Evolutionary conservation across 192 early-diverging fungal species (phyloP).

Genomic region (Obelidium mucronatum): DNA sequence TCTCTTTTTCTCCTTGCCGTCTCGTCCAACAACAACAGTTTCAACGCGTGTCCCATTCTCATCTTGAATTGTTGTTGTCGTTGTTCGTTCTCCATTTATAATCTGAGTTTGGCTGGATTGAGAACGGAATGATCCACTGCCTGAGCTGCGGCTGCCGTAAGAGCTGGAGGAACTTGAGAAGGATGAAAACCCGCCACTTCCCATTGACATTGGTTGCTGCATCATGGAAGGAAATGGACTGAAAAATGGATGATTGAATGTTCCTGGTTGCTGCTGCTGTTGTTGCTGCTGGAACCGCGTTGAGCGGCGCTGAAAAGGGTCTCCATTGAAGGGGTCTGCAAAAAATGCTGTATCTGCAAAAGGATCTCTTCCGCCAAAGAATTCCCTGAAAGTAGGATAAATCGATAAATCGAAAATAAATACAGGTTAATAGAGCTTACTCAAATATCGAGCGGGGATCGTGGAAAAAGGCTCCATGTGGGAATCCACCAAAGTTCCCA

Average conservation of each 20-base stretch:
- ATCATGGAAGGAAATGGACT: constrained; percentile 25
- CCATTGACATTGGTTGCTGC: neutral
- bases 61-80: constrained; percentile 33
- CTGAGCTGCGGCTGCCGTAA: neutral
- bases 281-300: neutral
- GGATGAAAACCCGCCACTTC: constrained; percentile 5
- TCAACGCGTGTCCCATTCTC: constrained; percentile 27
- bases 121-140: constrained; percentile 10
- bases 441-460: constrained; percentile 32
- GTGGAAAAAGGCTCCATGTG: constrained; percentile 5
- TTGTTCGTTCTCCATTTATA: constrained; percentile 40
- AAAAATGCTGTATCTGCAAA: neutral
- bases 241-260: constrained; percentile 25
- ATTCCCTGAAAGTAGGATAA: constrained; percentile 15
- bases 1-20: constrained; percentile 35
- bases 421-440: constrained; percentile 11
- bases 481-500: neutral
- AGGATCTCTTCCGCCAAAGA: constrained; percentile 27
- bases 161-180: neutral
- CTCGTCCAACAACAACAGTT: constrained; percentile 20
- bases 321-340: constrained; percentile 1
- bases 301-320: constrained; percentile 4
- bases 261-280: neutral
- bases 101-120: constrained; percentile 26
- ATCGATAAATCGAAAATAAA: neutral